Conservation (phyloP, 2,329 filamentous ascomycete species). For the Alternaria tenuissima region DNA sequence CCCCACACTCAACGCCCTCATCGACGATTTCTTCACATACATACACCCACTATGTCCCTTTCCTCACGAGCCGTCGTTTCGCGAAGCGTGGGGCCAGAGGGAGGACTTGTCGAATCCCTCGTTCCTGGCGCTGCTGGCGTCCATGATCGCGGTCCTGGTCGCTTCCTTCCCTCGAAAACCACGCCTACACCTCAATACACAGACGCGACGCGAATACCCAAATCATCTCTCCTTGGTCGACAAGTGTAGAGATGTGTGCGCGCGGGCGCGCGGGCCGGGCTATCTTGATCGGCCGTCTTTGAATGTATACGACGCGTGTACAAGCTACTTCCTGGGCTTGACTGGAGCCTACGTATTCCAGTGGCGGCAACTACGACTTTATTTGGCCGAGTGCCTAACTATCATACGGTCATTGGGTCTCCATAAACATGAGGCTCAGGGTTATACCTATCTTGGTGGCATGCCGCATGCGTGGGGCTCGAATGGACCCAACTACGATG, state of each 20-base stretch:
- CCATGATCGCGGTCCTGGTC: constrained; percentile 77
- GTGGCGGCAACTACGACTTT: constrained; percentile 72
- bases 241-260: constrained; percentile 73
- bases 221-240: constrained; percentile 74
- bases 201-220: constrained; percentile 71
- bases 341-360: constrained; percentile 73
- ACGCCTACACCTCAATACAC: constrained; percentile 72
- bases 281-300: constrained; percentile 64
- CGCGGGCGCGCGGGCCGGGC: constrained; percentile 69
- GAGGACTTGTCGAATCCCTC: constrained; percentile 71
- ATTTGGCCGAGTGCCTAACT: constrained; percentile 75
- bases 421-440: constrained; percentile 62
- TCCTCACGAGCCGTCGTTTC: constrained; percentile 80
- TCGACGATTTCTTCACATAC: constrained; percentile 86
- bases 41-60: constrained; percentile 80
- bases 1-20: constrained; percentile 71
- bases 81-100: constrained; percentile 70
- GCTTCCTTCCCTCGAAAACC: constrained; percentile 79
- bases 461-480: constrained; percentile 48
- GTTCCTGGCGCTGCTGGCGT: constrained; percentile 75
- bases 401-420: constrained; percentile 74
- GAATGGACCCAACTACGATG: constrained; percentile 47
- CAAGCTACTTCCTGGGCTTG: constrained; percentile 78
- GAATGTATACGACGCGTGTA: constrained; percentile 70
- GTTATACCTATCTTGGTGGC: constrained; percentile 49